Base-by-base conservation (phyloP, 495 filamentous ascomycete genomes). In the Astrothelium macrocarpum region DNA sequence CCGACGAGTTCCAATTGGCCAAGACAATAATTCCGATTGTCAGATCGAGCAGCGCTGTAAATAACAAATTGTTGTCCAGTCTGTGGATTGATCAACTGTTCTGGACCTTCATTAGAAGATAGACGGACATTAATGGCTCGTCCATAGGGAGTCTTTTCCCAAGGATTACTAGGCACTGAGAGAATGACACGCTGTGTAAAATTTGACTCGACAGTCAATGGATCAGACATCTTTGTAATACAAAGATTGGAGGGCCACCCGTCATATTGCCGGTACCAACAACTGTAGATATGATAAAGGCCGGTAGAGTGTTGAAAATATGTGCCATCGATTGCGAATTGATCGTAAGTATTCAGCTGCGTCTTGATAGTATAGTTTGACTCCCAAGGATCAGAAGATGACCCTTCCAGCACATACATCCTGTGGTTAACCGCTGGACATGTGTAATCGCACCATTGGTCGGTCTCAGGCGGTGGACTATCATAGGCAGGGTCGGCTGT, bases 311-410 rank as follows among this genome's bases (percentile, higher is more conserved):
- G 70, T 56, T 73, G 71, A 67, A 81, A 78, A 43, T 80, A 81
- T 1, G 78, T 81, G 9, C 79, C 79, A 62, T 81, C 79, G 46
- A 81, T 80, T 20, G 79, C 78, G 63, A 81, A 81, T 70, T 78
- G 75, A 60, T 80, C 78, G 65, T 75, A 81, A 5, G 78, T 81
- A 59, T 81, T 72, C 0, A 81, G 65, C 70, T 77, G 76, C 14
- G 73, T 68, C 39, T 78, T 77, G 71, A 78, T 67, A 12, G 65
- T 63, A 65, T 75, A 81, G 9, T 63, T 72, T 0, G 75, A 71
- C 1, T 60, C 71, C 78, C 78, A 81, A 1, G 77, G 77, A 62
- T 80, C 74, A 16, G 75, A 66, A 0, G 68, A 68, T 28, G 68
- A 67, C 31, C 72, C 71, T 59, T 76, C 74, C 9, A 81, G 70